These are phyloP conservation scores for Ascochyta clinopodiicola DNA, from an alignment of 2,329 filamentous ascomycete species.

Conservation along the genomic window DNA sequence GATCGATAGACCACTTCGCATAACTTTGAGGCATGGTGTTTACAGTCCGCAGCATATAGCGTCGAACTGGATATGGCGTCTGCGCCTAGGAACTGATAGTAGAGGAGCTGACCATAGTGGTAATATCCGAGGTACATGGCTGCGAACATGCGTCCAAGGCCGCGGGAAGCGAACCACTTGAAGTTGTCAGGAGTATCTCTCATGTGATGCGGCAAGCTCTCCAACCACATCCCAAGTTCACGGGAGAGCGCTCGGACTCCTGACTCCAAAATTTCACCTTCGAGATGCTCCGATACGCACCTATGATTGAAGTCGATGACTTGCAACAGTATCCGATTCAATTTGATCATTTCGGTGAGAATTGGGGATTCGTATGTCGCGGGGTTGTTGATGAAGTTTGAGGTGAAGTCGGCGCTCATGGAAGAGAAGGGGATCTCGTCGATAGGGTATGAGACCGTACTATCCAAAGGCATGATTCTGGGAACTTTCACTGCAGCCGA, in stretches of 20 bases:
- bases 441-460: constrained; percentile 27
- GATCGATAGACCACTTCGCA: constrained; percentile 33
- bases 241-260: constrained; percentile 27
- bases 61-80: constrained; percentile 22
- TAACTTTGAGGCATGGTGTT: constrained; percentile 30
- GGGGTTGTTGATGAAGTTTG: constrained; percentile 17
- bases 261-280: constrained; percentile 21
- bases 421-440: constrained; percentile 31
- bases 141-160: constrained; percentile 31
- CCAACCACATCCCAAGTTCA: constrained; percentile 29
- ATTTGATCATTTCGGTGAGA: constrained; percentile 34
- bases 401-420: constrained; percentile 23
- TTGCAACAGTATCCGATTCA: constrained; percentile 29
- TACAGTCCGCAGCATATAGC: constrained; percentile 30
- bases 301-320: constrained; percentile 33
- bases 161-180: constrained; percentile 27
- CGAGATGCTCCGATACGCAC: constrained; percentile 32
- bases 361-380: constrained; percentile 24
- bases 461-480: constrained; percentile 32
- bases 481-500: constrained; percentile 30
- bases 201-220: constrained; percentile 31
- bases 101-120: constrained; percentile 31
- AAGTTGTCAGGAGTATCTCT: constrained; percentile 33
- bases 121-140: constrained; percentile 35
- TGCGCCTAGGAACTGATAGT: constrained; percentile 33